Base-by-base conservation (phyloP, 139 green algal species). In the Tetraselmis chui region DNA sequence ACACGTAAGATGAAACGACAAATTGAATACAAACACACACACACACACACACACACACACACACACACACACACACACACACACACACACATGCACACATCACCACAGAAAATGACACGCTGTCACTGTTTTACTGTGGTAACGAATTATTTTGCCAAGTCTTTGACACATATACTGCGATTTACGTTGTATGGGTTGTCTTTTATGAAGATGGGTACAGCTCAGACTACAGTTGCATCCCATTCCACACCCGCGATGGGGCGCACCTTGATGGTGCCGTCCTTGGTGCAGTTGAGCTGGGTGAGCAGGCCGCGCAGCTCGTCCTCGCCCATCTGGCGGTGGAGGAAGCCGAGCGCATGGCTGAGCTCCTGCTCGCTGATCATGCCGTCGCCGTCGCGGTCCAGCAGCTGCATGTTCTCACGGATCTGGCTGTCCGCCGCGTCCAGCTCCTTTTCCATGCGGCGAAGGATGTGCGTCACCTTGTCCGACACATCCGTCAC, bases 371-470 rank as follows among this genome's bases (percentile, higher is more conserved):
- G 78, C 27, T 67, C 23, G 0, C 80, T 90, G 30, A 95, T 90
- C 77, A 93, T 31, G 78, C 91, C 93, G 80, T 97, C 93, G n/a
- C 88, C 84, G 83, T 97, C 93, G 26, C 87, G 74, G 83, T 97
- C 93, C 28, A 97, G 81, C 29, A 97, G 84, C 32, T 93, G 88
- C 83, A 97, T 86, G 32, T 79, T 84, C 32, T 89, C 86, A 28
- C 90, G 90, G 76, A 95, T 94, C 29, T 90, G 86, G 30, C 75
- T 30, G 28, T 96, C 92, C n/a, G 90, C 92, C 1, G 85, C 67
- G 84, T 97, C 94, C 76, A 97, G 90, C 87, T 97, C 94, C 76
- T 84, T 81, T 86, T 97, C 94, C 30, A 97, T 89, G 30, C 86
- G 86, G 58, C 86, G 31, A 59, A 97, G 89, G 85, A 97, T 94